These are phyloP conservation scores for Fragaria nilgerrensis DNA, from an alignment of 306 rosid genomes.

Conservation along the genomic window DNA sequence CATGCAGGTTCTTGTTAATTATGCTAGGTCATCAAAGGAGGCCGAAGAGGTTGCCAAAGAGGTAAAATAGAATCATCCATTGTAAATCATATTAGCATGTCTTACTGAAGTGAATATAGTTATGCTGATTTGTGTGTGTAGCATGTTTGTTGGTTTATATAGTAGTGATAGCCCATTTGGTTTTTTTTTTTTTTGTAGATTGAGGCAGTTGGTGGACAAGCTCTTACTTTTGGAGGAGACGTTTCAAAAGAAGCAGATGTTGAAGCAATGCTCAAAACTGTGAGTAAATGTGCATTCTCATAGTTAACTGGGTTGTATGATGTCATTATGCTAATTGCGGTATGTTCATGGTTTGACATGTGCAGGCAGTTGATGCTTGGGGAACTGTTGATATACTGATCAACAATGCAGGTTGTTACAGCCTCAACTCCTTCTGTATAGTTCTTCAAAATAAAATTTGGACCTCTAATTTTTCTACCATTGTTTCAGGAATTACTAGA, in stretches of 20 bases:
- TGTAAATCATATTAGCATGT: neutral
- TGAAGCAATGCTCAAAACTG: conserved; percentile 84
- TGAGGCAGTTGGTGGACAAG: conserved; percentile 83
- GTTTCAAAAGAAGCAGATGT: conserved; percentile 87
- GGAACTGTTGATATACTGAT: conserved; percentile 90
- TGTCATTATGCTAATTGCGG: conserved; percentile 24
- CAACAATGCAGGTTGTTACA: conserved; percentile 77
- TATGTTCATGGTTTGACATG: conserved; percentile 36
- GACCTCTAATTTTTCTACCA: conserved; percentile 19
- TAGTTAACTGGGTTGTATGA: conserved; percentile 20
- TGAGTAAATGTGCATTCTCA: conserved; percentile 36
- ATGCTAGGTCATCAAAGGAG: conserved; percentile 91
- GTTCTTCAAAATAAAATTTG: neutral
- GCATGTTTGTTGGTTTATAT: neutral
- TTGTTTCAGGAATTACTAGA: conserved; percentile 77
- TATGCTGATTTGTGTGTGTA: neutral
- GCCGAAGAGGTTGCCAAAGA: conserved; percentile 91
- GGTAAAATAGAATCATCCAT: conserved; percentile 39
- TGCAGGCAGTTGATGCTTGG: conserved; percentile 91
- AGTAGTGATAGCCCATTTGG: neutral
- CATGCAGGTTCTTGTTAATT: conserved; percentile 79
- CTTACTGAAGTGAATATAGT: neutral
- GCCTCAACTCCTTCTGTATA: conserved; percentile 11
- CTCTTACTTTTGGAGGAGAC: conserved; percentile 83
- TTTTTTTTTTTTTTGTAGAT: conserved; percentile 41